phyloP scores from a whole-genome alignment of 148 eudicot species.

The Amaranthus cruentus region DNA sequence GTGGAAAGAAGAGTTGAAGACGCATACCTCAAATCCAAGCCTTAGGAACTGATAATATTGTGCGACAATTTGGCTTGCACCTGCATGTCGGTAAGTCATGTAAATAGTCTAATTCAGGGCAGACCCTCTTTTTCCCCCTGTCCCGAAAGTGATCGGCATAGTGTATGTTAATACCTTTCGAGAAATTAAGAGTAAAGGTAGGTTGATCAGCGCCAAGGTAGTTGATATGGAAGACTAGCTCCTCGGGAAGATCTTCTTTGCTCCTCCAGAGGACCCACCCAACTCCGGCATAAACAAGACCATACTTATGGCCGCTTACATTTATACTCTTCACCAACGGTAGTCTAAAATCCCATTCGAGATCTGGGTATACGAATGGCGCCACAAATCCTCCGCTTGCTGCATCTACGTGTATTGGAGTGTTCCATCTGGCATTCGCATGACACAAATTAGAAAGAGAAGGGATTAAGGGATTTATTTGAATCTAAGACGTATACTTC shows the following conservation, averaged over 20 bases:
- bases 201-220: constrained; percentile 49
- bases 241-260: constrained; percentile 45
- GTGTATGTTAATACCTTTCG: constrained; percentile 35
- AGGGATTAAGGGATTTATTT: background rate
- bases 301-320: constrained; percentile 51
- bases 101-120: background rate
- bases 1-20: background rate
- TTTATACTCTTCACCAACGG: constrained; percentile 49
- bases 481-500: background rate
- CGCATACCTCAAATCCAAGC: constrained; percentile 38
- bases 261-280: constrained; percentile 51
- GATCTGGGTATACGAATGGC: constrained; percentile 40
- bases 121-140: background rate
- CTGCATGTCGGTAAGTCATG: constrained; percentile 22
- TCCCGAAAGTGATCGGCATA: background rate
- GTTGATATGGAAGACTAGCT: constrained; percentile 48
- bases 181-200: constrained; percentile 51
- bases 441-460: background rate
- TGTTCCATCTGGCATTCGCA: constrained; percentile 34
- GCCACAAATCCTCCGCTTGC: constrained; percentile 53
- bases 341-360: constrained; percentile 45
- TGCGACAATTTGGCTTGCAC: constrained; percentile 46
- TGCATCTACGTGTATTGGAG: constrained; percentile 54
- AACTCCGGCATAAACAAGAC: constrained; percentile 45
- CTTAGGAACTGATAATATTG: constrained; percentile 47